Evolutionary conservation across 257 asterid species (phyloP), one percentile per base, ranked within the genome.

Genomic region (Solanum tarapatanum): DNA sequence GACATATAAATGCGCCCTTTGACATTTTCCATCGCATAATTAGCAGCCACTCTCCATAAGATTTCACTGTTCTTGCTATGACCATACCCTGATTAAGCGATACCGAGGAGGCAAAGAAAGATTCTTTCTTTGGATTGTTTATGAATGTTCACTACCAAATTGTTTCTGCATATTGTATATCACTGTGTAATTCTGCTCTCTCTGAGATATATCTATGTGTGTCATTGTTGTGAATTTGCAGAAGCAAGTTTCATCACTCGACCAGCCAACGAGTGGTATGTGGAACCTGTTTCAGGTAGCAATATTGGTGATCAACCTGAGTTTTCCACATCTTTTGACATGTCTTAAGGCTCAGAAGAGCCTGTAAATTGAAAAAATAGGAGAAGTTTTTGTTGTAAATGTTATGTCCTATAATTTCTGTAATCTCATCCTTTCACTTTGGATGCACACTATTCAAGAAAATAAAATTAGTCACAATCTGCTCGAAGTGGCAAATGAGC

Each of bases 191-290:
- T 83, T 10, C 17, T 62, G 26, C 23, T 26, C 58, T 60, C 19
- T 33, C n/a, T n/a, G n/a, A n/a, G 21, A 24, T 28, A 17, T 17
- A 33, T 73, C 8, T 86, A 30, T 30, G 23, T 7, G 64, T 55
- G n/a, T 55, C 62, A 0, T 60, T 17, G 35, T 30, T 30, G 21
- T 12, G 37, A 39, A 17, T 69, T 14, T 16, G 87, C 91, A 89
- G 91, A 89, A 87, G 91, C 91, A 26, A 89, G 89, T 66, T 89
- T 89, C 88, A 89, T 89, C 84, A 89, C 91, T 87, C 89, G 91
- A 11, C 74, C 89, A 55, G 86, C 86, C 33, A 77, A 84, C 13
- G 64, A 89, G 24, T 89, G 91, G 91, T 89, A 89, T 41, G 60
- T 51, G 6, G 87, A 89, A 83, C 84, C 85, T 55, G 43, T 86